Evolutionary conservation across 768 basidiomycete genomes (phyloP).

Genomic region (Auricularia cornea): DNA sequence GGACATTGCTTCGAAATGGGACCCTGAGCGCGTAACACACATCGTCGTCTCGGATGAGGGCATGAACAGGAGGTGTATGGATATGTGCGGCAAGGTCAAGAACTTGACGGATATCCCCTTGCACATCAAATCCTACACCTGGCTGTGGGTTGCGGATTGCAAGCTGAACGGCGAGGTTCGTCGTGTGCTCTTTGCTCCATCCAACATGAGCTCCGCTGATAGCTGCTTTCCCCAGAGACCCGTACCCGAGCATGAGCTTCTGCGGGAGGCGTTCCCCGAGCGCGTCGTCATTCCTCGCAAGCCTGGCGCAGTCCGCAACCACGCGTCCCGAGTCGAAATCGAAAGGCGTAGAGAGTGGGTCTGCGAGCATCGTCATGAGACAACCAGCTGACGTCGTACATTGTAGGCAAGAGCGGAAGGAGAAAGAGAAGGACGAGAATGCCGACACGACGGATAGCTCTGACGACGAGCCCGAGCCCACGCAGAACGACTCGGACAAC

Average conservation of each 20-base stretch:
- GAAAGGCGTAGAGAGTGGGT: neutral
- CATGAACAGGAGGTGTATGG: conserved; percentile 18
- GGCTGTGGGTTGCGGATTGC: conserved; percentile 43
- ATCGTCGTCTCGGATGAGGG: conserved; percentile 38
- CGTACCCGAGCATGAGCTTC: neutral
- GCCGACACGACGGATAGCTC: neutral
- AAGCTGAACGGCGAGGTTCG: neutral
- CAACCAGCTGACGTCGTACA: no score
- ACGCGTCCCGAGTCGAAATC: neutral
- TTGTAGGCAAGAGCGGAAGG: neutral
- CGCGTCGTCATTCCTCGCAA: neutral
- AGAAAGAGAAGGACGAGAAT: neutral
- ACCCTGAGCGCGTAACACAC: conserved; percentile 51
- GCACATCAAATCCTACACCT: conserved; percentile 55
- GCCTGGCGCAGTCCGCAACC: neutral
- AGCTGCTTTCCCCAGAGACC: no score
- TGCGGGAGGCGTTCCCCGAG: conserved; percentile 4
- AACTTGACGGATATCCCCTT: conserved; percentile 48
- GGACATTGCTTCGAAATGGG: conserved; percentile 48
- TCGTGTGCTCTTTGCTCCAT: conserved; percentile 20
- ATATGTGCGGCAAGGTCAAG: conserved; percentile 40
- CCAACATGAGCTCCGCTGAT: no score
- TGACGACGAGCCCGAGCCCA: neutral
- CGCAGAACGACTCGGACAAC: no score
- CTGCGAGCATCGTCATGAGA: no score